Percentiles rank a stretch among this genome's conserved stretches.
Evolutionary conservation across 164 flowering plant genomes (phyloP).

Genomic region (Dillenia turbinata): DNA sequence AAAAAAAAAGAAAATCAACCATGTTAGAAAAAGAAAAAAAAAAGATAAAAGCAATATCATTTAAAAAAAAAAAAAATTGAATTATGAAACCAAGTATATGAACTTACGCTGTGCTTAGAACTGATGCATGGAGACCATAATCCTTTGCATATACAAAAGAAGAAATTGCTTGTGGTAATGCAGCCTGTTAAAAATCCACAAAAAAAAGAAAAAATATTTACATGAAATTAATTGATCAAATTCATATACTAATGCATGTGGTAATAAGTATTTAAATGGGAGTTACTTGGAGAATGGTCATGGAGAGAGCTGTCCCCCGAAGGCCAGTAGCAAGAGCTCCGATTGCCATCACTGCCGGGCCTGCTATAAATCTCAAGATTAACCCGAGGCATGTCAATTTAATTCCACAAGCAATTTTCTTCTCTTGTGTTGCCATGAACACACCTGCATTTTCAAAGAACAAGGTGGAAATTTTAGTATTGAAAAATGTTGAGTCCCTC

Average conservation of each 20-base stretch:
- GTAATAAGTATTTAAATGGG: background rate
- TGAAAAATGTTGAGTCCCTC: no score
- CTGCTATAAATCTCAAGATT: conserved; percentile 26
- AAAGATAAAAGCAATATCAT: no score
- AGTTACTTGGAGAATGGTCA: conserved; percentile 76
- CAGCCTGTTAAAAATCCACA: conserved; percentile 45
- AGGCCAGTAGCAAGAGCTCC: conserved; percentile 23
- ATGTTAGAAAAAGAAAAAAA: background rate
- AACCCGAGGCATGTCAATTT: conserved; percentile 17
- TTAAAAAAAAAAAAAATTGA: background rate
- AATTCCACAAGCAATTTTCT: conserved; percentile 27
- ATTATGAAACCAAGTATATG: background rate
- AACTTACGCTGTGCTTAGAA: conserved; percentile 87
- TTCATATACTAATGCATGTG: no score
- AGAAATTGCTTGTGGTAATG: conserved; percentile 78
- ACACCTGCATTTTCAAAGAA: conserved; percentile 16
- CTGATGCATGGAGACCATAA: conserved; percentile 79
- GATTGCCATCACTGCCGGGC: conserved; percentile 23
- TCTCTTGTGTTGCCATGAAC: conserved; percentile 36
- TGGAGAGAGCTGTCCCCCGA: conserved; percentile 42
- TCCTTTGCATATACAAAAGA: conserved; percentile 78
- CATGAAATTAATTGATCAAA: no score
- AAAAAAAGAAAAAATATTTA: background rate
- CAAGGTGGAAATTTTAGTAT: no score
- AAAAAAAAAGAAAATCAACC: background rate